These are phyloP conservation scores for Calonectria naviculata DNA, from an alignment of 2,329 filamentous ascomycete species.

Conservation along the genomic window DNA sequence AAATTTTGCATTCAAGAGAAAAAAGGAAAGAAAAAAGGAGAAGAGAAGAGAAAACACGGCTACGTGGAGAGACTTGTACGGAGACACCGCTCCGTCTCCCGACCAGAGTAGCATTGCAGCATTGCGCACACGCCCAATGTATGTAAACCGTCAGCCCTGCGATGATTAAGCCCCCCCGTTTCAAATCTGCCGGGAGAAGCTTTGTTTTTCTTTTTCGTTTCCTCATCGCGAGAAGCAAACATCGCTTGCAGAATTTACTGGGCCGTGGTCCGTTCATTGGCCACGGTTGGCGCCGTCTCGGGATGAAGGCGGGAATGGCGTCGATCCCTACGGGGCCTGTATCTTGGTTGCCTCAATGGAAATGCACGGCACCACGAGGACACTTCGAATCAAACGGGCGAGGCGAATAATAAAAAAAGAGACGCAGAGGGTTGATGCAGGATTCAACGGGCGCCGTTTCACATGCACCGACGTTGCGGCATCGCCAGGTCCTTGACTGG, in stretches of 20 bases:
- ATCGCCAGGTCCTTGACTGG: not conserved
- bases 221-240: not conserved
- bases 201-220: not conserved
- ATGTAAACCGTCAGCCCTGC: not conserved
- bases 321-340: conserved; percentile 18
- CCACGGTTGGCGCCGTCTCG: not conserved
- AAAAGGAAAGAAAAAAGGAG: not conserved
- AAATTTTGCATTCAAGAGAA: not conserved
- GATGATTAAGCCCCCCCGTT: not conserved
- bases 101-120: not conserved
- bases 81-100: not conserved
- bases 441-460: not conserved
- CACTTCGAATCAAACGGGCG: not conserved
- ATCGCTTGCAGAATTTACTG: not conserved
- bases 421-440: not conserved
- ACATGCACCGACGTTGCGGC: not conserved
- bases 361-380: not conserved
- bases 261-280: not conserved
- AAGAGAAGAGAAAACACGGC: not conserved
- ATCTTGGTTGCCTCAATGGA: conserved; percentile 16
- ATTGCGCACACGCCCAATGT: too few relatives aligned
- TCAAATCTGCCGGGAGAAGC: not conserved
- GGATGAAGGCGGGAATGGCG: not conserved
- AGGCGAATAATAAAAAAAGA: not conserved
- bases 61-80: not conserved